Conservation (phyloP, 2,329 filamentous ascomycete genomes). For the Alternaria hordeiaustralica region DNA sequence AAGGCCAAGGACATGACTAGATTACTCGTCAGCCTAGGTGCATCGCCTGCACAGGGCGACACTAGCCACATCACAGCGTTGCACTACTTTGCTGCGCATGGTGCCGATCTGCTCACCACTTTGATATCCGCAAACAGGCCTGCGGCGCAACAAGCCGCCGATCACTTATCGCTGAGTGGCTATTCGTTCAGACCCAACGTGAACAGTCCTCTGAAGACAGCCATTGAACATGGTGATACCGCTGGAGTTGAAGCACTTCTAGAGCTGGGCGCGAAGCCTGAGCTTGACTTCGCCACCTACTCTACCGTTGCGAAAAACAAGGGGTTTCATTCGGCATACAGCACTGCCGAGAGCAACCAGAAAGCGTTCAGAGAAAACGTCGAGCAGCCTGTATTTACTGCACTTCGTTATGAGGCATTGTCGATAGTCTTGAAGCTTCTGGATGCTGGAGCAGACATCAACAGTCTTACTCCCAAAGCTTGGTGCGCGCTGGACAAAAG, state of each 20-base stretch:
- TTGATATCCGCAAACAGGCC: constrained; percentile 69
- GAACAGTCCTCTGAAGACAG: constrained; percentile 63
- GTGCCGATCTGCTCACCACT: constrained; percentile 13
- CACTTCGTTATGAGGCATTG: constrained; percentile 60
- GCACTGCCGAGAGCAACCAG: constrained; percentile 56
- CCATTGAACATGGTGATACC: constrained; percentile 41
- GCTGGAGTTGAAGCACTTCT: constrained; percentile 56
- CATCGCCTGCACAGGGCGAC: constrained; percentile 76
- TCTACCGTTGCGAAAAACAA: constrained; percentile 62
- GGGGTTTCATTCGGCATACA: constrained; percentile 42
- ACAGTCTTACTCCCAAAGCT: constrained; percentile 58
- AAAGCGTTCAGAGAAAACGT: constrained; percentile 55
- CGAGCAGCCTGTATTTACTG: constrained; percentile 72
- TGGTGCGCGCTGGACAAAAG: constrained; percentile 38
- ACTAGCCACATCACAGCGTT: constrained; percentile 68
- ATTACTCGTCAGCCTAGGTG: constrained; percentile 72
- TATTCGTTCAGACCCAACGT: constrained; percentile 44
- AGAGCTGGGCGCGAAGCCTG: constrained; percentile 61
- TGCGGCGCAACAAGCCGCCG: constrained; percentile 68
- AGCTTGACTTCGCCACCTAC: constrained; percentile 64
- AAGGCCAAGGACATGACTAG: constrained; percentile 70
- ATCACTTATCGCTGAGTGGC: constrained; percentile 63
- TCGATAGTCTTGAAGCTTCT: constrained; percentile 66
- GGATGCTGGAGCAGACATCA: constrained; percentile 69
- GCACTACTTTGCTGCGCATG: constrained; percentile 50